Conservation (phyloP, 1,284 basidiomycete species). For the Rhodofomes roseus region DNA sequence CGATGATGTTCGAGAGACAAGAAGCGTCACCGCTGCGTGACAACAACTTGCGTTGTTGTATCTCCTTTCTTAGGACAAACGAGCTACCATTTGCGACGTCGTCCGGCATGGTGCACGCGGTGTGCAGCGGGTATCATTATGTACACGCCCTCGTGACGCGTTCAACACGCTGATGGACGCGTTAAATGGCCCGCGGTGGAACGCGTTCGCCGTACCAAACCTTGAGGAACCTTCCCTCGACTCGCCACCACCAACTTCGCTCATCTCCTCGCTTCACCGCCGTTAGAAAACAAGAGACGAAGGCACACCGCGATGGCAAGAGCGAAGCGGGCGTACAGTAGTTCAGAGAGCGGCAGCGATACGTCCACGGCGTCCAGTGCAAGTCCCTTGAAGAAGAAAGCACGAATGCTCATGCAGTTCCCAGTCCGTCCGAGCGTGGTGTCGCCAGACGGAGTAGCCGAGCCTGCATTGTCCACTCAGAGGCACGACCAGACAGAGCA, state of each 20-base stretch:
- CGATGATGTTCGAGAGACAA: neutral
- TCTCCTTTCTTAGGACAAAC: neutral
- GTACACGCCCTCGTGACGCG: neutral
- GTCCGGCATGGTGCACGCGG: too few relatives aligned
- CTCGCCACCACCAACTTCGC: too few relatives aligned
- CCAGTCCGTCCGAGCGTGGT: neutral
- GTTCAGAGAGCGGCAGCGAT: neutral
- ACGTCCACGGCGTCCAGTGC: neutral
- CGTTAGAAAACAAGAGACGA: too few relatives aligned
- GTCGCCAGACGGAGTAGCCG: neutral
- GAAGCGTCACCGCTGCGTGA: neutral
- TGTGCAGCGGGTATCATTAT: too few relatives aligned
- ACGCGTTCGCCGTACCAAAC: neutral
- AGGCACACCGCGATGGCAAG: neutral
- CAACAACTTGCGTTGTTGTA: neutral
- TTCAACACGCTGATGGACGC: neutral
- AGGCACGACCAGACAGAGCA: neutral
- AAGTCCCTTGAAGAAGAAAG: neutral
- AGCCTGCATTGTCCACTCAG: neutral
- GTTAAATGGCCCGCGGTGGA: neutral
- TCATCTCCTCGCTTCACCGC: too few relatives aligned
- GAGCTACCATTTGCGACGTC: too few relatives aligned
- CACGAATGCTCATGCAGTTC: neutral
- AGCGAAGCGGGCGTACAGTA: neutral
- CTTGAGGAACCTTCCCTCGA: neutral